A percentile compares a stretch with the other conserved stretches of the same genome.
phyloP scores from a whole-genome alignment of 139 green algal genomes.

The Micromonas commoda region DNA sequence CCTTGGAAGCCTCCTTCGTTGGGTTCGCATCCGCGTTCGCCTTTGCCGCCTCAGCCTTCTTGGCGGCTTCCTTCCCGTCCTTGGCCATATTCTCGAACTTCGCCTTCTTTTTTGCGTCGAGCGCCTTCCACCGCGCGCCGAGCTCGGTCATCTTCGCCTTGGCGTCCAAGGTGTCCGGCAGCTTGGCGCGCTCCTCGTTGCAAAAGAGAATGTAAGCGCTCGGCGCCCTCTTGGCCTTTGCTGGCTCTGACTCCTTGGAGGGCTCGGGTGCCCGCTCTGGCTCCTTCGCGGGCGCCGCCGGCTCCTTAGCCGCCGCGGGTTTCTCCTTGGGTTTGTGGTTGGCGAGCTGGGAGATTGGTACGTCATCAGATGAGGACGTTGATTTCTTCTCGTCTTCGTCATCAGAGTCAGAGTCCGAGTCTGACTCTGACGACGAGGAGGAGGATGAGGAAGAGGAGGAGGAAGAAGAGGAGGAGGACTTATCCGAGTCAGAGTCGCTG shows the following conservation, averaged over 20 bases:
- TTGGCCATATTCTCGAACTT: background rate
- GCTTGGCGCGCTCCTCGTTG: background rate
- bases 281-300: background rate
- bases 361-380: no score
- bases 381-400: no score
- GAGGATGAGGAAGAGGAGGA: background rate
- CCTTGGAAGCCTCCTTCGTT: background rate
- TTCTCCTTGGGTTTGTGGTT: no score
- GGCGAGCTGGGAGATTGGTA: no score
- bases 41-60: background rate
- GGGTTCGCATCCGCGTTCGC: background rate
- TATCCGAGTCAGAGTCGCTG: background rate
- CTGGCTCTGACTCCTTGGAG: background rate
- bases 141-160: background rate
- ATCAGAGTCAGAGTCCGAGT: background rate
- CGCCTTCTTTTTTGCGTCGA: background rate
- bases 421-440: background rate
- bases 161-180: background rate
- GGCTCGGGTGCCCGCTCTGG: background rate
- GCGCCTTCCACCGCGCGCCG: background rate
- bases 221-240: background rate
- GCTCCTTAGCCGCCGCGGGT: background rate
- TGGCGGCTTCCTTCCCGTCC: background rate
- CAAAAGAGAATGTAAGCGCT: background rate
- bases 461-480: background rate